Evolutionary conservation across 495 filamentous ascomycete species (phyloP).

Genomic region (Penicillium salamii): DNA sequence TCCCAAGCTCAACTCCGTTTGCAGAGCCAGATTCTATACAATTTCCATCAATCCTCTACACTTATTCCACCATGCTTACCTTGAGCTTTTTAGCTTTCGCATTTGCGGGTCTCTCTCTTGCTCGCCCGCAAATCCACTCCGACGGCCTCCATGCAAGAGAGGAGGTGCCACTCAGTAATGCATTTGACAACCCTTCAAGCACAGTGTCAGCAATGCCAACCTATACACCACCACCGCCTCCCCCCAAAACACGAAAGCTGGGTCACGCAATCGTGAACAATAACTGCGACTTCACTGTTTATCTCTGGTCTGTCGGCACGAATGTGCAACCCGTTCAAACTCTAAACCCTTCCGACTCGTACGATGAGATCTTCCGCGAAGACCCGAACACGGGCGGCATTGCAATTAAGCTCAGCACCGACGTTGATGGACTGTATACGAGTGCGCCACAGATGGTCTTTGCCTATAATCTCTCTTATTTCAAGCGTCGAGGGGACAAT

Average conservation of each 20-base stretch:
- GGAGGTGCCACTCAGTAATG: background rate
- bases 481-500: background rate
- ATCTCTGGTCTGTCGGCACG: constrained; percentile 55
- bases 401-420: constrained; percentile 53
- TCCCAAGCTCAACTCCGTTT: too few relatives aligned
- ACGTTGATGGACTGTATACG: constrained; percentile 45
- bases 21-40: too few relatives aligned
- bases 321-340: constrained; percentile 29
- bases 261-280: constrained; percentile 52
- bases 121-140: background rate
- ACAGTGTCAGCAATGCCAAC: background rate
- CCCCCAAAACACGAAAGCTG: constrained; percentile 9
- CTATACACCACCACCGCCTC: background rate
- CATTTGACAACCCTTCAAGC: constrained; percentile 8
- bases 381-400: constrained; percentile 50
- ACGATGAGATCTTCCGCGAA: constrained; percentile 42
- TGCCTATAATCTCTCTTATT: constrained; percentile 50
- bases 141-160: background rate
- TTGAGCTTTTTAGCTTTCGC: background rate
- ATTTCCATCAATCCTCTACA: too few relatives aligned
- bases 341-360: constrained; percentile 18
- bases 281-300: constrained; percentile 43
- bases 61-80: constrained; percentile 19
- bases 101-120: constrained; percentile 9
- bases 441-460: constrained; percentile 51